A percentile compares a stretch with the other conserved stretches of the same genome.
These are phyloP conservation scores for Puccinia novopanici DNA, from an alignment of 1,284 basidiomycete species.

Conservation along the genomic window DNA sequence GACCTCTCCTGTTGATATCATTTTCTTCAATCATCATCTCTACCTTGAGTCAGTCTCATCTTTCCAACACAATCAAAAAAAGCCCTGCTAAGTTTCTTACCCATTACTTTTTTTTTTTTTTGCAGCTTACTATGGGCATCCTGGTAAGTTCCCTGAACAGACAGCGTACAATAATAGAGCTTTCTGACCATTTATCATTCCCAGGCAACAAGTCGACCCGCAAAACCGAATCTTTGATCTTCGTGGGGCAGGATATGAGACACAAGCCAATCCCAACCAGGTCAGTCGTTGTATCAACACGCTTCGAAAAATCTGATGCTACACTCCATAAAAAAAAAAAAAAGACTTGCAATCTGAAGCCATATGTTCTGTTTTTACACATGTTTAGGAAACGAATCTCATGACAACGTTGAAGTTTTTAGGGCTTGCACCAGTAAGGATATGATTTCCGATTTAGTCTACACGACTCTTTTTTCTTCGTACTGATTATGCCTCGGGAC, in stretches of 20 bases:
- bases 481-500: not conserved
- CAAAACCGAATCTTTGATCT: constrained; percentile 36
- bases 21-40: constrained; percentile 40
- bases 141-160: constrained; percentile 20
- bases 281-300: not conserved
- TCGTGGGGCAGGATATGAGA: constrained; percentile 30
- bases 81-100: not conserved
- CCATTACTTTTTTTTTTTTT: not conserved
- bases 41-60: constrained; percentile 38
- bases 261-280: constrained; percentile 25
- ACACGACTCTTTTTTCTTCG: too few species aligned
- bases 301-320: not conserved
- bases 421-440: constrained; percentile 43
- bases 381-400: constrained; percentile 37
- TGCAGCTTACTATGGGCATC: constrained; percentile 38
- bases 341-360: not conserved
- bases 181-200: too few species aligned
- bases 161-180: too few species aligned
- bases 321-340: not conserved
- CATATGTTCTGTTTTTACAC: not conserved
- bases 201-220: constrained; percentile 36
- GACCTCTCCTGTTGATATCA: constrained; percentile 30
- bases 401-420: constrained; percentile 37
- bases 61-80: not conserved
- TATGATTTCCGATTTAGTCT: not conserved